phyloP scores from a whole-genome alignment of 192 early-diverging fungal genomes.

The Coemansia nantahalensis region DNA sequence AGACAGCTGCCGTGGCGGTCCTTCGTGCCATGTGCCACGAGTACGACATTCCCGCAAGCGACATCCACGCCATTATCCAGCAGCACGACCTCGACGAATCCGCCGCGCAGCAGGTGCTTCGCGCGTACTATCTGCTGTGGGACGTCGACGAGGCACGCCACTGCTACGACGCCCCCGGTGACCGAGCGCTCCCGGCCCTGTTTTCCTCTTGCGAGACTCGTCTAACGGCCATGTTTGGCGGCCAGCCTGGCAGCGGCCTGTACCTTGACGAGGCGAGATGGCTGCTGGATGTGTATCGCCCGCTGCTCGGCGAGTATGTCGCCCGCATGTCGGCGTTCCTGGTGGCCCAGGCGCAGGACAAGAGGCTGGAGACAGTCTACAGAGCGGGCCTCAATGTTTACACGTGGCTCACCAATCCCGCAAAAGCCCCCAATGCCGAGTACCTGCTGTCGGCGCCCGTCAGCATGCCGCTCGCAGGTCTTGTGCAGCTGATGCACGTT shows the following conservation, averaged over 20 bases:
- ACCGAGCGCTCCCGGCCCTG: conserved; percentile 55
- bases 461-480: conserved; percentile 77
- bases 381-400: conserved; percentile 69
- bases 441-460: conserved; percentile 73
- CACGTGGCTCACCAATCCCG: conserved; percentile 68
- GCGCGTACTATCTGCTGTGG: conserved; percentile 20
- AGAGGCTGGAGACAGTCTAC: conserved; percentile 54
- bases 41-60: neutral
- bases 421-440: conserved; percentile 68
- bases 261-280: conserved; percentile 80
- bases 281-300: conserved; percentile 71
- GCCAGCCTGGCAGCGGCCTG: conserved; percentile 79
- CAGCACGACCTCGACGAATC: conserved; percentile 8
- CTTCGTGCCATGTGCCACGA: neutral
- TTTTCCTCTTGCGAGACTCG: too few relatives aligned
- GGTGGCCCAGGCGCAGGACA: conserved; percentile 62
- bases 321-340: conserved; percentile 69
- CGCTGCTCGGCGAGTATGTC: conserved; percentile 68
- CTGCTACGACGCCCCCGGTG: conserved; percentile 55
- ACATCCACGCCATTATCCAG: conserved; percentile 15
- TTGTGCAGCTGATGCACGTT: conserved; percentile 83
- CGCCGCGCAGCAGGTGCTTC: conserved; percentile 9
- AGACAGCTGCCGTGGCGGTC: neutral
- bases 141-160: conserved; percentile 47
- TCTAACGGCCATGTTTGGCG: conserved; percentile 95